Percentiles rank a stretch among this genome's conserved stretches.
Evolutionary conservation across 2,329 filamentous ascomycete genomes (phyloP).

Genomic region (Stachybotrys chartarum): DNA sequence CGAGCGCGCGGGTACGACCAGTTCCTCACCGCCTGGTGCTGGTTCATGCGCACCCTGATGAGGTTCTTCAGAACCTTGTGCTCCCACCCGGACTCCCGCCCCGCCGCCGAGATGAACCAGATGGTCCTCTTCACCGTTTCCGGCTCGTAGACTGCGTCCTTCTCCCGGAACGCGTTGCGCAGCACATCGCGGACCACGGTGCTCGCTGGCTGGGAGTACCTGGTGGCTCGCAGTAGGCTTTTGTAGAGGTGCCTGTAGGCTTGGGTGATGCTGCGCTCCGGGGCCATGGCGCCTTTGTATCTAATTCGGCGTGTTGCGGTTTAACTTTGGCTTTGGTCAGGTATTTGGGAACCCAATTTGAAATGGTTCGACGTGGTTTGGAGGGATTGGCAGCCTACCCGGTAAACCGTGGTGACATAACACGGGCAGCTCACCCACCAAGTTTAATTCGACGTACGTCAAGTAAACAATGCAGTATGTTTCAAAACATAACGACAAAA

Average conservation of each 20-base stretch:
- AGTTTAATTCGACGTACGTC: too few relatives aligned
- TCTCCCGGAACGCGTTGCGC: conserved; percentile 49
- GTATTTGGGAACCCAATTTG: background rate
- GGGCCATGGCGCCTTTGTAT: conserved; percentile 8
- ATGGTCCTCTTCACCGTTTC: conserved; percentile 56
- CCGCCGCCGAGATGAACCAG: conserved; percentile 62
- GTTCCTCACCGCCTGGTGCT: conserved; percentile 6
- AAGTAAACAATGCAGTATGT: too few relatives aligned
- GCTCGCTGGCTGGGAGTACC: conserved; percentile 63
- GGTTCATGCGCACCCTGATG: conserved; percentile 26
- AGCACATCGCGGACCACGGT: conserved; percentile 54
- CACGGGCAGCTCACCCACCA: too few relatives aligned
- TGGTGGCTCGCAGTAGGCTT: conserved; percentile 59
- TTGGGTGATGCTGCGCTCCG: conserved; percentile 40
- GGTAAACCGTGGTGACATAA: too few relatives aligned
- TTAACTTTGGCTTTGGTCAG: too few relatives aligned
- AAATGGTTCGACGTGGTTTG: background rate
- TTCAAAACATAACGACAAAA: too few relatives aligned
- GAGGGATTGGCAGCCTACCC: too few relatives aligned
- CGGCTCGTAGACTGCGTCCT: conserved; percentile 35
- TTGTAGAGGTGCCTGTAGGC: conserved; percentile 68
- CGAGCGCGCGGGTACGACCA: background rate
- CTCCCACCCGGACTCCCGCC: conserved; percentile 57
- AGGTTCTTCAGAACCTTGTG: conserved; percentile 67
- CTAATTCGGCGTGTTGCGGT: too few relatives aligned